Conservation (phyloP, 2,329 filamentous ascomycete species). For the Capronia americana region DNA sequence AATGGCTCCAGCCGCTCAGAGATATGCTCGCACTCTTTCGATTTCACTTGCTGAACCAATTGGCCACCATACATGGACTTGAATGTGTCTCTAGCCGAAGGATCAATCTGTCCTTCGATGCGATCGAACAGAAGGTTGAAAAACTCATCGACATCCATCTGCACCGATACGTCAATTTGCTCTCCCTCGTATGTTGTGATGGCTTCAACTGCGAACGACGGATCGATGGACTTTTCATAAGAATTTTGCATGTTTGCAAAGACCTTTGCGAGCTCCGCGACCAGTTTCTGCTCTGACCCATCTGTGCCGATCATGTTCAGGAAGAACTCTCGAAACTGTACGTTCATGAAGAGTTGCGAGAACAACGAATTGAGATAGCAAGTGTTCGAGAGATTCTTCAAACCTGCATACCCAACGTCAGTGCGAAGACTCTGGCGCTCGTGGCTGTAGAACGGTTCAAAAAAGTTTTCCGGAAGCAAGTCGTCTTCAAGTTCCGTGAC, state of each 20-base stretch:
- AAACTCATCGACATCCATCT: conserved; percentile 99
- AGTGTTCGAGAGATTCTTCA: conserved; percentile 93
- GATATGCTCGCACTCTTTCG: conserved; percentile 90
- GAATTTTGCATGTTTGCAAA: conserved; percentile 89
- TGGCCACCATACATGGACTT: conserved; percentile 89
- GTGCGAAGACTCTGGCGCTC: conserved; percentile 63
- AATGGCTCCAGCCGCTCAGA: conserved; percentile 90
- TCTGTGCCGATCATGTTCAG: conserved; percentile 64
- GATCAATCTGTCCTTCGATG: conserved; percentile 80
- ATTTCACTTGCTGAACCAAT: conserved; percentile 92
- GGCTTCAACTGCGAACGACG: conserved; percentile 71
- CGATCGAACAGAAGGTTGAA: conserved; percentile 92
- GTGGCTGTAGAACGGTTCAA: conserved; percentile 27
- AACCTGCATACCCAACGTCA: conserved; percentile 80
- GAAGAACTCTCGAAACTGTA: conserved; percentile 84
- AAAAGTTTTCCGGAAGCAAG: conserved; percentile 35
- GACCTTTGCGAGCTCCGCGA: conserved; percentile 78
- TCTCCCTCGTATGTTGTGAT: conserved; percentile 84
- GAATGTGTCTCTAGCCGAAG: conserved; percentile 73
- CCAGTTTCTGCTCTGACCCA: conserved; percentile 67
- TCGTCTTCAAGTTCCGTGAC: conserved; percentile 34
- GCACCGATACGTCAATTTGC: conserved; percentile 81
- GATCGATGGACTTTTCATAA: conserved; percentile 74
- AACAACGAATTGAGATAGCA: conserved; percentile 96
- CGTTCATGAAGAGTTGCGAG: conserved; percentile 95